Base-by-base conservation (phyloP, 176 grass and related monocot species). In the Cenchrus fungigraminus region DNA sequence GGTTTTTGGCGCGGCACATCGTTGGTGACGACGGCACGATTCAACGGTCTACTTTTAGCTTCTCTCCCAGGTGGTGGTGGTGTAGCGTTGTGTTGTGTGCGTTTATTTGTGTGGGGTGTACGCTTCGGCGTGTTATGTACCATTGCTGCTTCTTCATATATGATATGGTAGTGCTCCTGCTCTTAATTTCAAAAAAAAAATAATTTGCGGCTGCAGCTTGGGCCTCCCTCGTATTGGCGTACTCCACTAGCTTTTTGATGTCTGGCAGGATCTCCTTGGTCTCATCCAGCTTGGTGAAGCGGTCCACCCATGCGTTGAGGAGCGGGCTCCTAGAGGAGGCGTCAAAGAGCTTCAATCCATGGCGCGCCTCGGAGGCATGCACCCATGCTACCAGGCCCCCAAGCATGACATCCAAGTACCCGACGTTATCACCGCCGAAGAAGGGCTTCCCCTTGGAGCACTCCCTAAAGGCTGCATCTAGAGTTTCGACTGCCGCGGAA, bases 351-450 rank as follows among this genome's bases (percentile, higher is more conserved):
- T 52, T 57, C 62, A 63, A 40, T 8, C 47, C 60, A 57, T 55
- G 63, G 3, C 80, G 80, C 0, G 31, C 25, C 51, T 77, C 79
- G 5, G 73, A 28, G 9, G 75, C 37, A 11, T 16, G 79, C 1
- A 62, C 9, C 40, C 43, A 78, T 12, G 29, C 42, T 13, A 76
- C 6, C 12, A 50, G 28, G 6, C 59, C 71, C 0, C 90, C 87
- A 17, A 89, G 59, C 1, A 61, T 56, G 56, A 86, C 34, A 40
- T 92, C 86, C 34, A 92, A 14, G 72, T 82, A 92, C 29, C 90
- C 90, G 4, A 89, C 49, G 4, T 22, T 42, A 0, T 89, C 87
- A 9, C 91, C 91, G 4, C 62, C 80, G 13, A 93, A 90, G 87
- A 93, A 90, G 19, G 25, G 40, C 49, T 87, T 82, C 4, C 81